Base-by-base conservation (phyloP, 768 basidiomycete genomes). In the Pleurotus djamor region DNA sequence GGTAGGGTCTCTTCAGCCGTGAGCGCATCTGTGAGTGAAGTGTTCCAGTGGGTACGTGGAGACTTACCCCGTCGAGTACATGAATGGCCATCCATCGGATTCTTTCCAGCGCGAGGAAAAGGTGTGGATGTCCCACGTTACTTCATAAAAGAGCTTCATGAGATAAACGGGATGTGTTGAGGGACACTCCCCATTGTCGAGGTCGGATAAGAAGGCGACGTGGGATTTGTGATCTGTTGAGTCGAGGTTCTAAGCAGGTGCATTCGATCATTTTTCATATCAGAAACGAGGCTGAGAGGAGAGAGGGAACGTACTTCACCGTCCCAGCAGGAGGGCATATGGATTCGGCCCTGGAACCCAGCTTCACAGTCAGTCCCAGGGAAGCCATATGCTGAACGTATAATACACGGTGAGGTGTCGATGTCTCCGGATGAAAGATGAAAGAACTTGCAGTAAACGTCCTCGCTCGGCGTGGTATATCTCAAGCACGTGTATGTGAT, bases 1-100 rank as follows among this genome's bases (percentile, higher is more conserved):
- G 13, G 81, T 83, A 0, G 81, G 74, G 60, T 85, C 83, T 6
- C 83, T 83, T 60, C 62, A 65, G 17, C 8, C 57, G 10, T 45
- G 17, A 33, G 1, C 43, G 21, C n/a, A 51, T 13, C 32, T 44
- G 33, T 8, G 21, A 17, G 21, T 1, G 36, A 6, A 5, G 10
- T 13, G 21, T 21, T 32, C 52, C n/a, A n/a, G 41, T 43, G 41
- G 10, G 41, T 43, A n/a, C 9, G n/a, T 10, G 9, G 32, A 51
- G 34, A 41, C 68, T n/a, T 62, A 78, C 76, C 76, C 77, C 35
- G 73, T 74, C 4, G 82, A 77, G 48, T 76, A 78, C 1, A 79
- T 76, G 59, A 79, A 78, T 1, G 78, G 78, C 73, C 76, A 77
- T 16, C 62, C 64, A 49, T 77, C 65, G 57, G 63, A 67, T 1